Conservation (phyloP, 1,284 basidiomycete species). For the Leucoagaricus sp. region DNA sequence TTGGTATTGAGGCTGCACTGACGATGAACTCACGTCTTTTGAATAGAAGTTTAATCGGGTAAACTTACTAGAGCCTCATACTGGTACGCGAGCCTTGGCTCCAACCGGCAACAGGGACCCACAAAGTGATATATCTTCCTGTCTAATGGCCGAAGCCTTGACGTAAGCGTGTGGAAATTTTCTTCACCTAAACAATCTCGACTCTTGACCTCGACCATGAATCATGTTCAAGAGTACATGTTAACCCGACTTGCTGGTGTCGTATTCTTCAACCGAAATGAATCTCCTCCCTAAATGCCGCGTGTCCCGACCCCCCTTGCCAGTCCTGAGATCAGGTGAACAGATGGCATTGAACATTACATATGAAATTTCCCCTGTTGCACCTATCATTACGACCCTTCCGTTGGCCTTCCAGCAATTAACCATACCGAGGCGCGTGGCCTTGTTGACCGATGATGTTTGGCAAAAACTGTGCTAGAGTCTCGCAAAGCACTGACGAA, state of each 20-base stretch:
- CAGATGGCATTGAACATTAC: not conserved
- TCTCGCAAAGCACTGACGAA: no score
- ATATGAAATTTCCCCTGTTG: not conserved
- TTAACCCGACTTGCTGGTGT: no score
- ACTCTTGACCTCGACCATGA: not conserved
- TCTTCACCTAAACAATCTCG: no score
- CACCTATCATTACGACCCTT: constrained; percentile 9
- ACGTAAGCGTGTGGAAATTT: constrained; percentile 4
- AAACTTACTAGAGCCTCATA: not conserved
- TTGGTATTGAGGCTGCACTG: no score
- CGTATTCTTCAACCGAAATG: not conserved
- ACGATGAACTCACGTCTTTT: no score
- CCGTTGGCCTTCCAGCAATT: not conserved
- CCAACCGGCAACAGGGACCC: constrained; percentile 5
- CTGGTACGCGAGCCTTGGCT: no score
- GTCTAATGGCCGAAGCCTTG: not conserved
- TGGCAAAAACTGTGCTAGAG: no score
- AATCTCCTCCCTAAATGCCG: not conserved
- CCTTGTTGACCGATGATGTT: not conserved
- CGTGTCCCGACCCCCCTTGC: not conserved
- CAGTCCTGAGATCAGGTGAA: not conserved
- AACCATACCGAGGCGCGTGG: not conserved
- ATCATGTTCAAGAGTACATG: no score
- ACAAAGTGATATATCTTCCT: not conserved
- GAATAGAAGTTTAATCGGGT: no score